These are phyloP conservation scores for Xerocomellus amylosporus DNA, from an alignment of 768 basidiomycete species.

Conservation along the genomic window DNA sequence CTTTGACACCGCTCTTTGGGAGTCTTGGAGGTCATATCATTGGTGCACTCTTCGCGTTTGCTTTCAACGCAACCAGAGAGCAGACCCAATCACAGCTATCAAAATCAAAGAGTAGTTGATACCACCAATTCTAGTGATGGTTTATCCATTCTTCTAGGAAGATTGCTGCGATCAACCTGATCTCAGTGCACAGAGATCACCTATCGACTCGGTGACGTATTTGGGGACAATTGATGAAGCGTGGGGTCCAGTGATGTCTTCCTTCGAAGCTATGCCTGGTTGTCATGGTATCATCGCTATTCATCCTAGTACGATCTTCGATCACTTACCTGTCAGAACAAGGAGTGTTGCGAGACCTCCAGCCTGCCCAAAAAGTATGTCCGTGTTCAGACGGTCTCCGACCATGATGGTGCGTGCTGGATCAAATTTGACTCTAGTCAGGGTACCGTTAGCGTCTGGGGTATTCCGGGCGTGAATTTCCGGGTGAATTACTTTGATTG, in stretches of 20 bases:
- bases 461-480: not conserved
- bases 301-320: not conserved
- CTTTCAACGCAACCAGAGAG: slow-evolving; percentile 39
- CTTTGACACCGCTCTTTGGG: slow-evolving; percentile 72
- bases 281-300: not conserved
- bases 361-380: slow-evolving; percentile 88
- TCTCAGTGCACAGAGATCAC: slow-evolving; percentile 59
- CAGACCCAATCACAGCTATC: slow-evolving; percentile 27
- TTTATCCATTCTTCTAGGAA: not conserved
- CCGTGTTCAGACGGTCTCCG: slow-evolving; percentile 93
- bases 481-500: slow-evolving; percentile 55
- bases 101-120: slow-evolving; percentile 26
- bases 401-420: slow-evolving; percentile 89
- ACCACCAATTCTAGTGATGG: not conserved
- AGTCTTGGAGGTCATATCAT: slow-evolving; percentile 65
- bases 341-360: slow-evolving; percentile 86
- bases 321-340: slow-evolving; percentile 77
- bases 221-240: slow-evolving; percentile 74
- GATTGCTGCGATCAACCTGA: slow-evolving; percentile 17
- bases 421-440: slow-evolving; percentile 75
- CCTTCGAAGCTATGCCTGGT: slow-evolving; percentile 72
- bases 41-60: slow-evolving; percentile 55
- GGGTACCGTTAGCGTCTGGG: slow-evolving; percentile 8
- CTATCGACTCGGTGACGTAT: slow-evolving; percentile 78
- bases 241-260: slow-evolving; percentile 68